These are phyloP conservation scores for Acacia melanoxylon DNA, from an alignment of 306 rosid genomes.

Conservation along the genomic window DNA sequence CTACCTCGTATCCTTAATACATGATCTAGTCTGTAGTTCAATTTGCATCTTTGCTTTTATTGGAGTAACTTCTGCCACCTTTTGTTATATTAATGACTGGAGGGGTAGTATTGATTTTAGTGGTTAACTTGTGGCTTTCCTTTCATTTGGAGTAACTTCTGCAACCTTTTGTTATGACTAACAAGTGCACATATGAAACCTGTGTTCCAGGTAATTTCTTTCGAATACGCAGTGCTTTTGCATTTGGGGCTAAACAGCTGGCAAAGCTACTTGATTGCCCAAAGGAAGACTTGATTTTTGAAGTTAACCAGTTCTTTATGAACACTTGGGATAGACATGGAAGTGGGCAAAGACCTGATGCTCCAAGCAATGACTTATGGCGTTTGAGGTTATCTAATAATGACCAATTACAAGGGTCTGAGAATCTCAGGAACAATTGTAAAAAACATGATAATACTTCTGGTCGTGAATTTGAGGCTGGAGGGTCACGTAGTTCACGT, in stretches of 20 bases:
- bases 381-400: slow-evolving; percentile 51
- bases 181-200: slow-evolving; percentile 20
- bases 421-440: slow-evolving; percentile 48
- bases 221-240: slow-evolving; percentile 98
- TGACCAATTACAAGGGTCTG: slow-evolving; percentile 54
- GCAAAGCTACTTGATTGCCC: slow-evolving; percentile 92
- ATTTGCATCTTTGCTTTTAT: no score
- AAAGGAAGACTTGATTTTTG: slow-evolving; percentile 62
- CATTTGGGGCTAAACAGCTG: slow-evolving; percentile 90
- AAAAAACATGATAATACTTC: slow-evolving; percentile 51
- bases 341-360: slow-evolving; percentile 96
- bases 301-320: slow-evolving; percentile 87
- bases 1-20: no score
- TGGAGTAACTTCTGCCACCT: no score
- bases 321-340: slow-evolving; percentile 99
- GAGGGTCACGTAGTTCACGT: slow-evolving; percentile 40
- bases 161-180: background rate
- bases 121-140: background rate
- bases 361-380: slow-evolving; percentile 63
- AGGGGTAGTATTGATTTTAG: background rate
- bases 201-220: slow-evolving; percentile 85
- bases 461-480: slow-evolving; percentile 47
- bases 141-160: slow-evolving; percentile 9
- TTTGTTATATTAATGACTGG: no score
- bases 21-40: no score